Evolutionary conservation across 1,284 basidiomycete genomes (phyloP).

Genomic region (Sphagnurus paluster): DNA sequence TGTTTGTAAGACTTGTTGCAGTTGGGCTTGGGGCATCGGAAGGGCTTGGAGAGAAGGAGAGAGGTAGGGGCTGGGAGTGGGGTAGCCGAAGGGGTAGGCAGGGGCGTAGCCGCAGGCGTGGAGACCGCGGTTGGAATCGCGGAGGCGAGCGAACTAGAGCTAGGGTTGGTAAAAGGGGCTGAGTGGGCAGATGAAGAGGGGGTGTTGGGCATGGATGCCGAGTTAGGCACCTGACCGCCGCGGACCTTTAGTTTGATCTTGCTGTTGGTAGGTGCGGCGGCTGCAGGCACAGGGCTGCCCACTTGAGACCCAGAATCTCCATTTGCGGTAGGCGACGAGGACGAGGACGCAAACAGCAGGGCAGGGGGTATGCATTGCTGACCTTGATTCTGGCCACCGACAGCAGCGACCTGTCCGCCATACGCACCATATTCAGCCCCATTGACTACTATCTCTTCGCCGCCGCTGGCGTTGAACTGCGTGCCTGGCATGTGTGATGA

Average conservation of each 20-base stretch:
- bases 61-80: constrained; percentile 53
- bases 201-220: background rate
- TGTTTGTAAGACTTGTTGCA: constrained; percentile 99
- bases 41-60: constrained; percentile 79
- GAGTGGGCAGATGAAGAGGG: constrained; percentile 9
- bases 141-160: constrained; percentile 1
- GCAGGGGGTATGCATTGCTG: constrained; percentile 61
- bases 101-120: constrained; percentile 10
- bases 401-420: constrained; percentile 9
- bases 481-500: constrained; percentile 63
- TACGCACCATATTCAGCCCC: constrained; percentile 11
- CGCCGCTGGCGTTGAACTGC: constrained; percentile 35
- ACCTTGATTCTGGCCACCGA: constrained; percentile 15
- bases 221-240: too few relatives aligned
- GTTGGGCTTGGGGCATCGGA: constrained; percentile 94
- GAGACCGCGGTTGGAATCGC: background rate
- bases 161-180: constrained; percentile 13
- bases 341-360: constrained; percentile 46
- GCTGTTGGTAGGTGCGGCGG: background rate
- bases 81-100: constrained; percentile 37
- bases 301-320: background rate
- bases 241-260: constrained; percentile 23
- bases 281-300: background rate
- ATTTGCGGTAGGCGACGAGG: background rate
- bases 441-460: constrained; percentile 24